Conservation (phyloP, 1,284 basidiomycete genomes). For the Schizophyllum amplum region DNA sequence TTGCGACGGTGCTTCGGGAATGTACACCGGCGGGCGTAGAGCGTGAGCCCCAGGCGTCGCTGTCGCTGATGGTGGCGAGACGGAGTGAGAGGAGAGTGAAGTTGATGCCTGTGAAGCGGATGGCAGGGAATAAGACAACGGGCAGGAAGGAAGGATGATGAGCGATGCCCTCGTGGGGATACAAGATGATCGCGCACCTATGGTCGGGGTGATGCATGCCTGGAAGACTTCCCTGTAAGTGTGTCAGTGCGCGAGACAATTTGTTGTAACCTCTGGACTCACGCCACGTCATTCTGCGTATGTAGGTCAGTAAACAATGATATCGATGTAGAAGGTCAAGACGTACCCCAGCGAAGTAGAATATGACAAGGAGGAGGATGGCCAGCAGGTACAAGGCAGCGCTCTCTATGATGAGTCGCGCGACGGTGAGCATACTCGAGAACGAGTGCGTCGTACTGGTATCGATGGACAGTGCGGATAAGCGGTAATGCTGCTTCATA, state of each 20-base stretch:
- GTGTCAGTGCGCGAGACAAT: not conserved
- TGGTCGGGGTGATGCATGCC: not conserved
- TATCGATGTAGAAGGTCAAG: not conserved
- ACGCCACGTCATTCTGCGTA: not conserved
- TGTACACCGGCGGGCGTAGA: not conserved
- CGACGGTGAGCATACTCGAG: not conserved
- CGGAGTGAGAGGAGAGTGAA: constrained; percentile 1
- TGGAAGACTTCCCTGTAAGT: not conserved
- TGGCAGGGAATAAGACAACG: not conserved
- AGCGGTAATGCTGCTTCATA: not conserved
- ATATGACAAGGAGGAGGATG: not conserved
- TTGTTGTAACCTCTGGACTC: not conserved
- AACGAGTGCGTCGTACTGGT: not conserved
- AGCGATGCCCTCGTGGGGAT: too few relatives aligned
- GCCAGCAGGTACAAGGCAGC: not conserved
- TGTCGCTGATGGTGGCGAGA: not conserved
- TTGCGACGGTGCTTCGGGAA: not conserved
- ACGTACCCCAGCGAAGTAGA: not conserved
- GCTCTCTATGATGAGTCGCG: not conserved
- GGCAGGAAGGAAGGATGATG: not conserved
- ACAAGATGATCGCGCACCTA: too few relatives aligned
- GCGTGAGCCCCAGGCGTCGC: not conserved
- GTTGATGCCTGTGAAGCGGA: not conserved
- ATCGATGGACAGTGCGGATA: not conserved
- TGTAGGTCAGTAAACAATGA: too few relatives aligned